Percentiles rank a stretch among this genome's conserved stretches.
Conservation (phyloP, 2,329 filamentous ascomycete species). For the Berkeleyomyces rouxiae region DNA sequence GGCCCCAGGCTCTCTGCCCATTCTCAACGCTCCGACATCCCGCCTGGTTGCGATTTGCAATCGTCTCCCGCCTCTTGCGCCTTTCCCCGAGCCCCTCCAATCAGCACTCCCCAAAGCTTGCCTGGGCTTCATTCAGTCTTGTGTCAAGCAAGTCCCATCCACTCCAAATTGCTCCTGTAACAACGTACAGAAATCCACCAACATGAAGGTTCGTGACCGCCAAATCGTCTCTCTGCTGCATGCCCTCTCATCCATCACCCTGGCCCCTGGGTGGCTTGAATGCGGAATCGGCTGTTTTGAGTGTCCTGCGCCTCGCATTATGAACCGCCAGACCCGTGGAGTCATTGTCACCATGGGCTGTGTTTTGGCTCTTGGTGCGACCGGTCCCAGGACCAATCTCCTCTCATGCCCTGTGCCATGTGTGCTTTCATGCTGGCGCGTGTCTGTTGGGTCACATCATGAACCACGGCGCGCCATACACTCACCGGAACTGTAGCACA, state of each 20-base stretch:
- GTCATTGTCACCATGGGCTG: not conserved
- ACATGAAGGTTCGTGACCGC: not conserved
- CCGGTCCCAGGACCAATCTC: not conserved
- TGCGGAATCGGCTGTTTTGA: not conserved
- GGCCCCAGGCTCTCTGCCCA: not conserved
- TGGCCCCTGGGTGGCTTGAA: not conserved
- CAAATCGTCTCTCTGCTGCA: not conserved
- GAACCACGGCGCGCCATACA: not conserved
- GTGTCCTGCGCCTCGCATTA: not conserved
- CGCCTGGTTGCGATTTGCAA: not conserved
- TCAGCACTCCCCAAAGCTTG: not conserved
- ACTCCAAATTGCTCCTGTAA: not conserved
- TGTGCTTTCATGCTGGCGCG: not conserved
- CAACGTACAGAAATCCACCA: not conserved
- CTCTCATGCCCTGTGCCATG: not conserved
- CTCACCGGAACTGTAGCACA: too few species aligned
- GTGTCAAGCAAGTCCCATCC: too few species aligned
- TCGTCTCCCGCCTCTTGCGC: not conserved
- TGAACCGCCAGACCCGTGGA: not conserved
- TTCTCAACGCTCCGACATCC: not conserved
- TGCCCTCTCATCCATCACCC: not conserved
- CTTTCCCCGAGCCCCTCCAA: not conserved
- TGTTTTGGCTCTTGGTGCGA: not conserved
- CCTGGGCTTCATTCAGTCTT: too few species aligned
- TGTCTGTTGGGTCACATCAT: not conserved